Evolutionary conservation across 1,139 yeast genomes (phyloP).

Genomic region (Blastobotrys raffinosifermentans): DNA sequence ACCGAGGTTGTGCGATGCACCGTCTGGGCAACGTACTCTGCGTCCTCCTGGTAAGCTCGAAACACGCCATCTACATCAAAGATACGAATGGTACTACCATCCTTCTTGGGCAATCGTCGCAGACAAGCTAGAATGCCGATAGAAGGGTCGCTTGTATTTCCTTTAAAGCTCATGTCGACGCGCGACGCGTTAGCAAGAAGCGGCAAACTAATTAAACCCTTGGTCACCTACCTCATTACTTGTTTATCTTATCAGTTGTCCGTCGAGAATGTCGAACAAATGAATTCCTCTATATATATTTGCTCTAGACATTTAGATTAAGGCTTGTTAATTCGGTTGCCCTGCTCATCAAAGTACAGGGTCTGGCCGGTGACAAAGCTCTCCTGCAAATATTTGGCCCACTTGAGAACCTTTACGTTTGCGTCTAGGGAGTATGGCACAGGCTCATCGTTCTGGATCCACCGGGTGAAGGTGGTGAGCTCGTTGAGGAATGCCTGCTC

Average conservation of each 20-base stretch:
- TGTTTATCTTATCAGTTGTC: too few relatives aligned
- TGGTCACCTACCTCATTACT: too few relatives aligned
- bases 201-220: too few relatives aligned
- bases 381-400: constrained; percentile 21
- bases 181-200: too few relatives aligned
- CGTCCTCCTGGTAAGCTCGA: constrained; percentile 42
- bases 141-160: constrained; percentile 33
- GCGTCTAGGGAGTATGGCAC: constrained; percentile 19
- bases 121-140: constrained; percentile 2
- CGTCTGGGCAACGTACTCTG: constrained; percentile 71
- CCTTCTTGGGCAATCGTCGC: constrained; percentile 14
- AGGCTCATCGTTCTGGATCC: constrained; percentile 13
- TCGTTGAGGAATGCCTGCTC: constrained; percentile 19
- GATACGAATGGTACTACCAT: constrained; percentile 49
- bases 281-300: too few relatives aligned
- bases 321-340: constrained; percentile 17
- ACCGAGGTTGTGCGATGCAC: constrained; percentile 81
- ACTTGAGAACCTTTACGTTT: constrained; percentile 20
- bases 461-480: constrained; percentile 15
- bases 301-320: too few relatives aligned
- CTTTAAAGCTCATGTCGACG: too few relatives aligned
- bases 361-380: constrained; percentile 17
- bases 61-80: constrained; percentile 59
- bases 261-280: too few relatives aligned
- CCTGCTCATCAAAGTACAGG: constrained; percentile 17